phyloP scores from a whole-genome alignment of 352 stramenopile species.

The Pythium insidiosum region DNA sequence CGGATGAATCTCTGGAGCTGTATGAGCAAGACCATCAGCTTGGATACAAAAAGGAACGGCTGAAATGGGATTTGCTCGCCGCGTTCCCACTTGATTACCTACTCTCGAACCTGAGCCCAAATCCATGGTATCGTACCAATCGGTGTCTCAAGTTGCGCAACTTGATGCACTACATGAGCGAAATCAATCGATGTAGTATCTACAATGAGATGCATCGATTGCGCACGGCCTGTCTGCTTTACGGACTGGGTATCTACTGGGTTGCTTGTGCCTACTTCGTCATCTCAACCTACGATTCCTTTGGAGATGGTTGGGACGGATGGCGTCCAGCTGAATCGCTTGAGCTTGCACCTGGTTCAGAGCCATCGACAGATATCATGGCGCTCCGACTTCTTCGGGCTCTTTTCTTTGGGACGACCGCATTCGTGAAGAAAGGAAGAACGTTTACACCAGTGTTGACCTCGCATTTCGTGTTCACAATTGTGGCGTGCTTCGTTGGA shows the following conservation, averaged over 20 bases:
- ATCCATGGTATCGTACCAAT: slow-evolving; percentile 32
- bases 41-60: slow-evolving; percentile 32
- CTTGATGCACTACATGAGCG: slow-evolving; percentile 44
- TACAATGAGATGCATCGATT: slow-evolving; percentile 56
- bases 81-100: slow-evolving; percentile 40
- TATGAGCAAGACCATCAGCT: slow-evolving; percentile 40
- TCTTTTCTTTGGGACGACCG: slow-evolving; percentile 45
- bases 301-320: slow-evolving; percentile 33
- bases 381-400: slow-evolving; percentile 36
- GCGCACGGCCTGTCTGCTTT: slow-evolving; percentile 28
- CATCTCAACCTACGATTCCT: slow-evolving; percentile 37
- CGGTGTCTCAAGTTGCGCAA: slow-evolving; percentile 40
- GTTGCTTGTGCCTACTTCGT: slow-evolving; percentile 43
- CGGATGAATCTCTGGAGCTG: slow-evolving; percentile 36
- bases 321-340: slow-evolving; percentile 33
- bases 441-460: slow-evolving; percentile 44
- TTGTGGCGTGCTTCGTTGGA: slow-evolving; percentile 41
- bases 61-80: slow-evolving; percentile 31
- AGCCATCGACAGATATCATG: slow-evolving; percentile 20
- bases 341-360: slow-evolving; percentile 7
- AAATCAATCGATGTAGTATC: slow-evolving; percentile 53
- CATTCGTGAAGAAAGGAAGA: slow-evolving; percentile 58
- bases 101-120: slow-evolving; percentile 18
- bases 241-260: slow-evolving; percentile 60
- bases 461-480: slow-evolving; percentile 34